Evolutionary conservation across 768 basidiomycete species (phyloP).

Genomic region (Russula sp.): DNA sequence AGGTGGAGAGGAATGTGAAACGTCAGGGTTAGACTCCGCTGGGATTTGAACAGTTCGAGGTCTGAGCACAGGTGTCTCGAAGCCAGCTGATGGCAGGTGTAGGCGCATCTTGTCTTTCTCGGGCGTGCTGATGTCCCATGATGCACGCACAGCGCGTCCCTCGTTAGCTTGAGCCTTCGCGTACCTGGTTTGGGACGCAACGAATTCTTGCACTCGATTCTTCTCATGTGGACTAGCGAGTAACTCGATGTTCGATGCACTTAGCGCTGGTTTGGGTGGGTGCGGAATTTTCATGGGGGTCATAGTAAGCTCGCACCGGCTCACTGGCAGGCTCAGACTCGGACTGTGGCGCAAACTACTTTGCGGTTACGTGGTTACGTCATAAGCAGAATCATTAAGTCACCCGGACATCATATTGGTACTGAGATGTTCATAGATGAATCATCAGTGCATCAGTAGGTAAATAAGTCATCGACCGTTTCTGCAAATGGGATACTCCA

Average conservation of each 20-base stretch:
- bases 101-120: conserved; percentile 14
- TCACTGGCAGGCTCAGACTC: background rate
- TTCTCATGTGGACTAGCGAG: conserved; percentile 41
- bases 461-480: no score
- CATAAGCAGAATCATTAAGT: no score
- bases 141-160: conserved; percentile 33
- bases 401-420: no score
- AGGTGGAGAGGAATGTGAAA: background rate
- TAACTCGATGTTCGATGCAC: conserved; percentile 12
- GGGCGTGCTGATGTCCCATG: conserved; percentile 28
- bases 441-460: no score
- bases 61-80: conserved; percentile 32
- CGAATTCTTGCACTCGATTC: conserved; percentile 46
- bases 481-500: no score
- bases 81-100: conserved; percentile 19
- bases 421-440: no score
- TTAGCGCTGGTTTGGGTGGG: conserved; percentile 1
- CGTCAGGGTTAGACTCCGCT: background rate
- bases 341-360: conserved; percentile 37
- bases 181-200: conserved; percentile 49
- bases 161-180: conserved; percentile 45
- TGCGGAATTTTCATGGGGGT: background rate
- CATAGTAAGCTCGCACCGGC: background rate
- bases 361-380: background rate
- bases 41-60: conserved; percentile 21